phyloP scores from a whole-genome alignment of 2,329 filamentous ascomycete genomes.

The Lasiodiplodia theobromae region DNA sequence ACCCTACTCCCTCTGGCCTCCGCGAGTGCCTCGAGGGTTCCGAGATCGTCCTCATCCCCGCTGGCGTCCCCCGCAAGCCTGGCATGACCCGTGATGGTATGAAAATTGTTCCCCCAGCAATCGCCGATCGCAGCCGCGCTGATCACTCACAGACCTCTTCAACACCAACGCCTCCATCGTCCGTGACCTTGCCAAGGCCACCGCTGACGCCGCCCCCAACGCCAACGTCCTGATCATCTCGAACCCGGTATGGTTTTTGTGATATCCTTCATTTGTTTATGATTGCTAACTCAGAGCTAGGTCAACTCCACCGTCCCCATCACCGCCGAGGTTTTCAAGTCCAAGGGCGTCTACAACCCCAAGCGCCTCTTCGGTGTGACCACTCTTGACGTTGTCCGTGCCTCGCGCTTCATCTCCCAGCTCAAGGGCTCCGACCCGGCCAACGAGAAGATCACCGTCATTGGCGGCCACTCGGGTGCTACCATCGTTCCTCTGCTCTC shows the following conservation, averaged over 20 bases:
- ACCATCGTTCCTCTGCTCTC: conserved; percentile 98
- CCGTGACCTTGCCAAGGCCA: conserved; percentile 95
- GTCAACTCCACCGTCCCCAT: conserved; percentile 99
- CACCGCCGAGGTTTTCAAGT: conserved; percentile 95
- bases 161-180: conserved; percentile 99
- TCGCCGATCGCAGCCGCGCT: conserved; percentile 1
- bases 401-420: conserved; percentile 96
- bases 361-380: conserved; percentile 99
- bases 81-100: conserved; percentile 97
- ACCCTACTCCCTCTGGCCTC: conserved; percentile 77
- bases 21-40: conserved; percentile 80
- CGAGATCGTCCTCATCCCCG: conserved; percentile 96
- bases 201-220: conserved; percentile 84
- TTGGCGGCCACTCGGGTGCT: conserved; percentile 96
- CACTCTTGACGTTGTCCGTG: conserved; percentile 97
- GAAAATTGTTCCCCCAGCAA: conserved; percentile 32
- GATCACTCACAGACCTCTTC: conserved; percentile 76
- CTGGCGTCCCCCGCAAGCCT: conserved; percentile 98
- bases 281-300: conserved; percentile 44
- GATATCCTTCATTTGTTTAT: background rate
- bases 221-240: conserved; percentile 97
- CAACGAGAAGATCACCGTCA: conserved; percentile 92
- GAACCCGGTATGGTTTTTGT: conserved; percentile 74
- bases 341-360: conserved; percentile 95
- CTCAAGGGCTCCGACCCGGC: conserved; percentile 89